These are phyloP conservation scores for Cyberlindnera petersonii DNA, from an alignment of 805 yeast genomes.

Conservation along the genomic window DNA sequence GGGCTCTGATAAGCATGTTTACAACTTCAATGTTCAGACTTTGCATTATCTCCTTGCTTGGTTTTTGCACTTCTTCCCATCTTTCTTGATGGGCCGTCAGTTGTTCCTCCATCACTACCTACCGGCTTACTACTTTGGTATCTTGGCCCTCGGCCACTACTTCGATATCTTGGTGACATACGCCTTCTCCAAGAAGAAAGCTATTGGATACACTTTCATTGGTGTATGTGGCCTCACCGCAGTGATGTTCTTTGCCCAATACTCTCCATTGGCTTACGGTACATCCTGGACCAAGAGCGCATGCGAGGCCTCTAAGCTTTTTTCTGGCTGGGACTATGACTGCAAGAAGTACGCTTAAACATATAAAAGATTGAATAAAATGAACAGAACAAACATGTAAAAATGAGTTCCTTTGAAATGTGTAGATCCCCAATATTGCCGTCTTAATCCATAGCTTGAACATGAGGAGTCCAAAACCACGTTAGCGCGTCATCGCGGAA, in stretches of 20 bases:
- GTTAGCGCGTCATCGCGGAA: no score
- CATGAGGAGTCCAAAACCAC: no score
- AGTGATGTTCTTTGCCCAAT: slow-evolving; percentile 51
- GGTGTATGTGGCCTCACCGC: slow-evolving; percentile 46
- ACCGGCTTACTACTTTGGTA: slow-evolving; percentile 87
- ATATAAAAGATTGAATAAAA: no score
- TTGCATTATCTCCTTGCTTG: slow-evolving; percentile 66
- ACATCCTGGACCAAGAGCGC: slow-evolving; percentile 67
- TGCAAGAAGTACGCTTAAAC: slow-evolving; percentile 49
- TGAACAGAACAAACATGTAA: no score
- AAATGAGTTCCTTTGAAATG: no score
- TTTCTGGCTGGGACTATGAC: slow-evolving; percentile 82
- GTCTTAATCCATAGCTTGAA: no score
- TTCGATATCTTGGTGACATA: slow-evolving; percentile 50
- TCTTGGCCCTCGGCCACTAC: slow-evolving; percentile 69
- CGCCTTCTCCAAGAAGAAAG: slow-evolving; percentile 38
- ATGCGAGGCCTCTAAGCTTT: slow-evolving; percentile 59
- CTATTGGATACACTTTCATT: slow-evolving; percentile 40
- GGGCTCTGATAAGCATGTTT: slow-evolving; percentile 47
- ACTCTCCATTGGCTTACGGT: slow-evolving; percentile 76
- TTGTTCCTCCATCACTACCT: slow-evolving; percentile 90
- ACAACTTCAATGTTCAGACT: slow-evolving; percentile 61
- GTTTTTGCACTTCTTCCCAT: slow-evolving; percentile 68
- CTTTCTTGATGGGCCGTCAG: slow-evolving; percentile 87
- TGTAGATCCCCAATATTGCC: no score